These are phyloP conservation scores for Rhizopogon vinicolor DNA, from an alignment of 768 basidiomycete genomes.

Conservation along the genomic window DNA sequence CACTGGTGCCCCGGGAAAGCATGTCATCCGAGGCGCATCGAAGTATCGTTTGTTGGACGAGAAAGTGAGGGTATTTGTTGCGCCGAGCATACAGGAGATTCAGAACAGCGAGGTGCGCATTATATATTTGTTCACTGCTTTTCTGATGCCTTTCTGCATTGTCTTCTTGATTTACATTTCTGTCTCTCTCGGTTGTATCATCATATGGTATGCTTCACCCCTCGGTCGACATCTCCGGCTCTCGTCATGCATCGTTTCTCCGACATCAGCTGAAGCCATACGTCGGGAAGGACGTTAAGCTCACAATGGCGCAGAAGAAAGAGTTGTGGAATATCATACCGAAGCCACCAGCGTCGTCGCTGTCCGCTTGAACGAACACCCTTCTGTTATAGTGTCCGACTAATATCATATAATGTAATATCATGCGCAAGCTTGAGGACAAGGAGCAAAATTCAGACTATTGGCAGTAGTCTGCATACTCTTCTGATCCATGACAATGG, in stretches of 20 bases:
- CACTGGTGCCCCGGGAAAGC: conserved; percentile 86
- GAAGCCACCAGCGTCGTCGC: not conserved
- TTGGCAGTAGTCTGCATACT: not conserved
- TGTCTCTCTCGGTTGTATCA: not conserved
- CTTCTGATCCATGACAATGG: not conserved
- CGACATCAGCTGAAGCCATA: conserved; percentile 1
- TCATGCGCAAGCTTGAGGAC: not conserved
- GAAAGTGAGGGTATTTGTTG: conserved; percentile 79
- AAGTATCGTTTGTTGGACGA: conserved; percentile 82
- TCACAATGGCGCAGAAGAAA: not conserved
- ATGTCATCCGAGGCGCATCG: conserved; percentile 69
- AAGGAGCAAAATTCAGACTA: not conserved
- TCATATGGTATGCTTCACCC: no score
- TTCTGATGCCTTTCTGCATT: not conserved
- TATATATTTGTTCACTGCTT: not conserved
- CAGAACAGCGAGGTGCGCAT: conserved; percentile 48
- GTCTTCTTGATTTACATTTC: not conserved
- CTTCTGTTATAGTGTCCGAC: not conserved
- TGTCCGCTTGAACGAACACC: not conserved
- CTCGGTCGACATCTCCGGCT: no score
- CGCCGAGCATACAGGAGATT: conserved; percentile 68
- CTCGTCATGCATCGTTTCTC: not conserved
- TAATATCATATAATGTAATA: not conserved
- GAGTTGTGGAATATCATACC: conserved; percentile 2
- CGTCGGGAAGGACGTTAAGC: not conserved